Base-by-base conservation (phyloP, 345 rosid genomes). In the Gossypioides kirkii region DNA sequence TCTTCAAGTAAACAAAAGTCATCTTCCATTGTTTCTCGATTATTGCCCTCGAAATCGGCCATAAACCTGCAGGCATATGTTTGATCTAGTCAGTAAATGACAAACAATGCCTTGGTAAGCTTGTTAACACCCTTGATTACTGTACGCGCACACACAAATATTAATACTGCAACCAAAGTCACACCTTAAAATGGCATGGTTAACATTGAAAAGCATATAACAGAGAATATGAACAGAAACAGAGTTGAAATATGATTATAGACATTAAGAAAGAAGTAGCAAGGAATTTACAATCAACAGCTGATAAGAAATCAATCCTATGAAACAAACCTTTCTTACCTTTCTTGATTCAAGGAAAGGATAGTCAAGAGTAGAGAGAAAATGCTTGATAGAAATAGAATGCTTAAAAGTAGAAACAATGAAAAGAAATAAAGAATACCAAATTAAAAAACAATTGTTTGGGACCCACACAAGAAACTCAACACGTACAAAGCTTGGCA, bases 11-110 rank as follows among this genome's bases (percentile, higher is more conserved):
- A 17, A 14, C 14, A 62, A n/a, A 38, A 42, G 17, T 45, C 70
- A 14, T 46, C 56, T 25, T 67, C 71, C 22, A 67, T 0, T 6
- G 12, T 14, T 67, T 67, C 41, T n/a, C 49, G 56, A 8, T 25
- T 4, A 2, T 68, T n/a, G 11, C 18, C 28, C 43, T 49, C 59
- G 17, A 28, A 26, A 49, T 50, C 72, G 2, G 13, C 72, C 23
- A 49, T 49, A 49, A 26, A 68, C 36, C 56, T 68, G 71, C 42
- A 49, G 56, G 38, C 41, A 46, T n/a, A 66, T 23, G 55, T 46
- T 66, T 3, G 9, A 23, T 46, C 5, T 46, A 25, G 25, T 66
- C 42, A 47, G 41, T 10, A 46, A 46, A 45, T 17, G 17, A 23
- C 12, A n/a, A 16, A 23, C 20, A 66, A 66, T 13, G 25, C 2